phyloP scores from a whole-genome alignment of 495 filamentous ascomycete species.

The Evansstolkia leycettana region DNA sequence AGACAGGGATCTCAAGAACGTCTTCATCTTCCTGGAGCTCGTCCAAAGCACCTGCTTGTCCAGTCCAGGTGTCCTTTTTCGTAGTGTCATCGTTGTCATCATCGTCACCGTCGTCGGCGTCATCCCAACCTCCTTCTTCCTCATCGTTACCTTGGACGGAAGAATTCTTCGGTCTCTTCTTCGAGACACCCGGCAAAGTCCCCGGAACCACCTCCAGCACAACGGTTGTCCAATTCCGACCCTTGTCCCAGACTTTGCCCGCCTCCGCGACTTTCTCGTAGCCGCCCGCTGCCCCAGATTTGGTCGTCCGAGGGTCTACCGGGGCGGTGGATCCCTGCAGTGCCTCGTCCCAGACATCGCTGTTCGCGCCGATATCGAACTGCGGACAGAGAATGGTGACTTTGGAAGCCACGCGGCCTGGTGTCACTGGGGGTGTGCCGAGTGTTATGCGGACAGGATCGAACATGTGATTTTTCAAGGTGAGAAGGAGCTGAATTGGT shows the following conservation, averaged over 20 bases:
- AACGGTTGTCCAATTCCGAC: constrained; percentile 88
- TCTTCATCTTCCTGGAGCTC: constrained; percentile 61
- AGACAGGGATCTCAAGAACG: constrained; percentile 88
- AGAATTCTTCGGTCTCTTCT: background rate
- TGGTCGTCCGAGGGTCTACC: constrained; percentile 20
- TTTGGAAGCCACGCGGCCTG: constrained; percentile 60
- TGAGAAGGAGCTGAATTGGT: constrained; percentile 73
- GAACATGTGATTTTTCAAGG: constrained; percentile 87
- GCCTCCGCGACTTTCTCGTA: constrained; percentile 60
- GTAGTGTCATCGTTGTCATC: constrained; percentile 6
- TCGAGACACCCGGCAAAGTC: constrained; percentile 18
- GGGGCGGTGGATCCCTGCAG: constrained; percentile 36
- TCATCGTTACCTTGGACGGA: constrained; percentile 1
- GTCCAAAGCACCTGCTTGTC: background rate
- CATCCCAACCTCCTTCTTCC: constrained; percentile 8
- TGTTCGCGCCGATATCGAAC: constrained; percentile 90
- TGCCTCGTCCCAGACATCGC: constrained; percentile 93
- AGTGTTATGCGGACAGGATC: constrained; percentile 78
- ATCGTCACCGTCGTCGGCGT: constrained; percentile 8
- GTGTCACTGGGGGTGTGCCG: constrained; percentile 70
- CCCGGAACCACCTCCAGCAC: constrained; percentile 84
- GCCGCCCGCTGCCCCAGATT: constrained; percentile 18
- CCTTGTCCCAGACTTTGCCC: constrained; percentile 89
- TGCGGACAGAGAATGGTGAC: constrained; percentile 91
- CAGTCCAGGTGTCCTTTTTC: background rate